Conservation (phyloP, 2,329 filamentous ascomycete species). For the Epichloe elymi region DNA sequence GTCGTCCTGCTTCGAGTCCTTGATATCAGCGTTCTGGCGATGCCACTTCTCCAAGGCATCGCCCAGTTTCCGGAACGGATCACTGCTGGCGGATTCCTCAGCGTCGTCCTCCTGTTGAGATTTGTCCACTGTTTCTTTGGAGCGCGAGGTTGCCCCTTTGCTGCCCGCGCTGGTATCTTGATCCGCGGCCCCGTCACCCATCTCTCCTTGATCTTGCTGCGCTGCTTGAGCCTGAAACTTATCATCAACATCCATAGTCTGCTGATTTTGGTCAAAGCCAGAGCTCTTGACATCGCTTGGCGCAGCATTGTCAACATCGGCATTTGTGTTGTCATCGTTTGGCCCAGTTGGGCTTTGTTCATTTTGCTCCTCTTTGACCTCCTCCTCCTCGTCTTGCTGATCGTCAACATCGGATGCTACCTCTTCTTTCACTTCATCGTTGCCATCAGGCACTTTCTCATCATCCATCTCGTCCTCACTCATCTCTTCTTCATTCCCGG, state of each 20-base stretch:
- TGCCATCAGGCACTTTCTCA: constrained; percentile 27
- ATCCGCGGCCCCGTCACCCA: constrained; percentile 51
- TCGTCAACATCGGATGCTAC: constrained; percentile 22
- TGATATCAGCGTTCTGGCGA: constrained; percentile 72
- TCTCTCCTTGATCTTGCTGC: constrained; percentile 52
- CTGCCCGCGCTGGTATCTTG: constrained; percentile 50
- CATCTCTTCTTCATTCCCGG: constrained; percentile 29
- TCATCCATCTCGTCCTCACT: constrained; percentile 35
- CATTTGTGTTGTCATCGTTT: constrained; percentile 33
- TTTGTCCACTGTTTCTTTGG: constrained; percentile 34
- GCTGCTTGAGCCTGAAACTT: constrained; percentile 46
- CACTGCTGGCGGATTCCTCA: constrained; percentile 32
- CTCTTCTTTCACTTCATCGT: constrained; percentile 37
- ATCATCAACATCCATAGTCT: constrained; percentile 49
- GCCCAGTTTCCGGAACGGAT: constrained; percentile 88
- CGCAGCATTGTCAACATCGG: constrained; percentile 48
- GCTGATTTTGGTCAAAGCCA: constrained; percentile 52
- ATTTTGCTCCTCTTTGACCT: constrained; percentile 22
- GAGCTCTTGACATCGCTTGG: constrained; percentile 51
- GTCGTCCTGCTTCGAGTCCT: constrained; percentile 33
- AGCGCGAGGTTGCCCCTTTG: constrained; percentile 41
- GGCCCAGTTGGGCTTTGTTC: constrained; percentile 20
- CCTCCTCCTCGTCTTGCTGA: constrained; percentile 2
- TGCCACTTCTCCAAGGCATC: constrained; percentile 91
- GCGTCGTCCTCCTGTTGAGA: constrained; percentile 31